These are phyloP conservation scores for Macrolepiota fuliginosa DNA, from an alignment of 768 basidiomycete genomes.

Conservation along the genomic window DNA sequence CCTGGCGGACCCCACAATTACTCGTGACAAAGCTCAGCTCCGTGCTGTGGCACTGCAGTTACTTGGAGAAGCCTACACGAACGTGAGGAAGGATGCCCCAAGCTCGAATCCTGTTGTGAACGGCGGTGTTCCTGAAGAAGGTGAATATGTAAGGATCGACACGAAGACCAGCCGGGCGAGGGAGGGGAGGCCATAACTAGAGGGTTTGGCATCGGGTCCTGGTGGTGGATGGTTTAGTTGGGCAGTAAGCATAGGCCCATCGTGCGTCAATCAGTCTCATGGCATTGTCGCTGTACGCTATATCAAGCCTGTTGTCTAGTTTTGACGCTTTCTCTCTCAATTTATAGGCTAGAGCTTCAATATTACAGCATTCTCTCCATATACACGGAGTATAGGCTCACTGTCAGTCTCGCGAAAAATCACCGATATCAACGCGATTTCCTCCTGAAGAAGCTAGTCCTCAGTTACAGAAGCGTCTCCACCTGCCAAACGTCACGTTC, in stretches of 20 bases:
- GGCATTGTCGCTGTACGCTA: too few relatives aligned
- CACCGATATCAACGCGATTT: not conserved
- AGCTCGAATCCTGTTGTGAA: constrained; percentile 14
- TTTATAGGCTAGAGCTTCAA: not conserved
- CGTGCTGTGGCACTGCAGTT: constrained; percentile 83
- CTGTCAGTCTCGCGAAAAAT: not conserved
- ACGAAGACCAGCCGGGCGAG: constrained; percentile 60
- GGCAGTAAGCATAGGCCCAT: too few relatives aligned
- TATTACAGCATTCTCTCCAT: not conserved
- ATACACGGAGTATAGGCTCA: too few relatives aligned
- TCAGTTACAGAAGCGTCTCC: not conserved
- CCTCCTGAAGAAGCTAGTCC: not conserved
- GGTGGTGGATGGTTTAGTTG: not conserved
- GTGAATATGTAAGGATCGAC: constrained; percentile 82
- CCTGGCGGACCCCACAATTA: constrained; percentile 53
- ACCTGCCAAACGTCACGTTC: not conserved
- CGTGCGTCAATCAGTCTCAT: too few relatives aligned
- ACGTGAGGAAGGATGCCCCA: constrained; percentile 60
- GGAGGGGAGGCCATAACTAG: constrained; percentile 22
- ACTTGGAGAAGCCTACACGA: constrained; percentile 75
- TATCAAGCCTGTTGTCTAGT: too few relatives aligned
- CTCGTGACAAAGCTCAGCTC: constrained; percentile 59
- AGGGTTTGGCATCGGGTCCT: not conserved
- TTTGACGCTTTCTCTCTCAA: not conserved
- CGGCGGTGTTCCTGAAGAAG: constrained; percentile 45